Percentiles rank a stretch among this genome's conserved stretches.
Evolutionary conservation across 176 grass and related monocot species (phyloP).

Genomic region (Zoysia japonica): DNA sequence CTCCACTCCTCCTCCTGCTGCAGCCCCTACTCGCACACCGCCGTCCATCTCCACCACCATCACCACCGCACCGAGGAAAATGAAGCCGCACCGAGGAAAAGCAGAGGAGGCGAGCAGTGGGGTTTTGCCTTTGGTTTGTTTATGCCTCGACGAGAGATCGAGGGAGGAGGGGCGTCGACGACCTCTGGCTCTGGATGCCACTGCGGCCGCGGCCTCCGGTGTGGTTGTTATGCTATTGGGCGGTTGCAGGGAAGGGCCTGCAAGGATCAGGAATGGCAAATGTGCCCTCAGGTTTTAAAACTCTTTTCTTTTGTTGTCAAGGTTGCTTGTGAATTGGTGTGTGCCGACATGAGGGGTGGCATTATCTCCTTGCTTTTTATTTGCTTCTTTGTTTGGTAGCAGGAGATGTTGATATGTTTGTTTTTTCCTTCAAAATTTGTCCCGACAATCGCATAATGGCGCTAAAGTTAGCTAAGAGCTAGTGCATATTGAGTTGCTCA

Average conservation of each 20-base stretch:
- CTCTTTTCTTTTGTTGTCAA: constrained; percentile 7
- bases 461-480: background rate
- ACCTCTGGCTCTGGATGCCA: constrained; percentile 42
- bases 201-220: constrained; percentile 40
- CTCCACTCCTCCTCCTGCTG: constrained; percentile 12
- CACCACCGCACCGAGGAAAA: constrained; percentile 1
- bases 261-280: background rate
- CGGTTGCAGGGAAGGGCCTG: background rate
- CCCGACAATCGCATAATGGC: background rate
- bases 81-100: constrained; percentile 22
- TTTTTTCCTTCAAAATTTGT: constrained; percentile 2
- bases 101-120: constrained; percentile 22
- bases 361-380: constrained; percentile 30
- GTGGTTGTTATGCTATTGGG: constrained; percentile 44
- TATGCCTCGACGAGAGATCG: constrained; percentile 9
- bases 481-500: background rate
- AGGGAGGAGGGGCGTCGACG: background rate
- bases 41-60: constrained; percentile 52
- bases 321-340: constrained; percentile 26
- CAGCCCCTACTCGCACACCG: background rate
- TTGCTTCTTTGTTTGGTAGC: constrained; percentile 7
- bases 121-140: constrained; percentile 36
- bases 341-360: constrained; percentile 15
- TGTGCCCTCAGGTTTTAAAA: background rate
- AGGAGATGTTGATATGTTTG: constrained; percentile 11